Evolutionary conservation across 116 monocot species (phyloP).

Genomic region (Phalaenopsis hybrid): DNA sequence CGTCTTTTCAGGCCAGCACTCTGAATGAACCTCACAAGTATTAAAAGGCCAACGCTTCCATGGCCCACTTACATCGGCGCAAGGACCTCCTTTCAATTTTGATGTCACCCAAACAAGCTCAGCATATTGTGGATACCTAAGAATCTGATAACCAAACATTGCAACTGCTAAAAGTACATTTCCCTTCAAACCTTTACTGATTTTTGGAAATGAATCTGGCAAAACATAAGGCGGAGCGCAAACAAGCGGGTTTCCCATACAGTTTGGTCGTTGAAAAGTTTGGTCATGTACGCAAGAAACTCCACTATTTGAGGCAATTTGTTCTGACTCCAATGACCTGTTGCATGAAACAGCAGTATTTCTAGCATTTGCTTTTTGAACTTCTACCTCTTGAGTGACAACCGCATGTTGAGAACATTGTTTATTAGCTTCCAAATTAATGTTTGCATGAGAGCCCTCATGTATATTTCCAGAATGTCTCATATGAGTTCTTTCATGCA

Average conservation of each 20-base stretch:
- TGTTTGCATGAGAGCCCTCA: constrained; percentile 4
- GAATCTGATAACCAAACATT: constrained; percentile 79
- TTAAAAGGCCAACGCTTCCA: constrained; percentile 97
- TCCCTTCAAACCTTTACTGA: constrained; percentile 41
- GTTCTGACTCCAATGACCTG: too few relatives aligned
- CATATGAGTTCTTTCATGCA: constrained; percentile 46
- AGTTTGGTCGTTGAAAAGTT: constrained; percentile 4
- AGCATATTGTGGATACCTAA: constrained; percentile 74
- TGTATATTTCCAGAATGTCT: constrained; percentile 9
- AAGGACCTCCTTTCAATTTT: constrained; percentile 73
- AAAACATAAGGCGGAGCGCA: constrained; percentile 10
- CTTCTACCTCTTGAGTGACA: not conserved
- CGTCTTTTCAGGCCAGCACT: constrained; percentile 20
- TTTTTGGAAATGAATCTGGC: constrained; percentile 22
- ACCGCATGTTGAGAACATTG: not conserved
- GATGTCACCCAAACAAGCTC: constrained; percentile 91
- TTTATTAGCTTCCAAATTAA: constrained; percentile 10
- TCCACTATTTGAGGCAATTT: not conserved
- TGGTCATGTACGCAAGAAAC: constrained; percentile 17
- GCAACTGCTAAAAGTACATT: constrained; percentile 42
- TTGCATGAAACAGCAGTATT: too few relatives aligned
- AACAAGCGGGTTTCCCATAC: constrained; percentile 3
- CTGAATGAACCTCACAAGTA: constrained; percentile 53
- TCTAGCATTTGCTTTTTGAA: not conserved
- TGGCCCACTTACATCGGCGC: constrained; percentile 53